These are phyloP conservation scores for Mercurialis annua DNA, from an alignment of 345 rosid genomes.

Conservation along the genomic window DNA sequence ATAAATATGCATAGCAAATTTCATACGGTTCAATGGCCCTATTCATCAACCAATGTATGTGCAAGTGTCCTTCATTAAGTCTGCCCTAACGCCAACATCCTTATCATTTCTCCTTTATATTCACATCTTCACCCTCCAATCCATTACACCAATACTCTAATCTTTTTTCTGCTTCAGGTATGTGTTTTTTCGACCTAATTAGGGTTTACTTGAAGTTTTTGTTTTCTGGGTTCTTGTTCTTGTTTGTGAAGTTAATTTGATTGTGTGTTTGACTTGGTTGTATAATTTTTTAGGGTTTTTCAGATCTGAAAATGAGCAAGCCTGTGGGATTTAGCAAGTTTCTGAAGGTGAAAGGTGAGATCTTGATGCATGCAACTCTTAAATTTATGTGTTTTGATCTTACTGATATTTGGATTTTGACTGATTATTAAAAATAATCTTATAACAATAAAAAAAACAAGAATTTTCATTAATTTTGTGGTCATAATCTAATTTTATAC, in stretches of 20 bases:
- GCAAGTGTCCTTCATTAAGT: constrained; percentile 9
- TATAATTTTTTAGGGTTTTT: not conserved
- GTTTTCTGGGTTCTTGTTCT: not conserved
- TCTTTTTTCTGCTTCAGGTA: not conserved
- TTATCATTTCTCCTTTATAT: not conserved
- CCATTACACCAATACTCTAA: not conserved
- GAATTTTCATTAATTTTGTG: no score
- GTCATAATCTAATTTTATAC: no score
- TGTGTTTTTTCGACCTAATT: not conserved
- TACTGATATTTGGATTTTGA: no score
- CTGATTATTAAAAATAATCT: no score
- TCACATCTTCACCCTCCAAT: not conserved
- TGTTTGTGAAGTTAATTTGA: not conserved
- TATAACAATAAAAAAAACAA: no score
- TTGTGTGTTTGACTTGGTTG: not conserved
- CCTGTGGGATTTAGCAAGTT: not conserved
- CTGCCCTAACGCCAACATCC: not conserved
- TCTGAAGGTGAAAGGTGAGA: constrained; percentile 2
- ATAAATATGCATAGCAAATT: not conserved
- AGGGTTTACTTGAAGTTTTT: not conserved
- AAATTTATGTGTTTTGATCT: no score
- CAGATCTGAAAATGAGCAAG: constrained; percentile 10
- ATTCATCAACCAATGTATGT: not conserved
- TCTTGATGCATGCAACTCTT: not conserved
- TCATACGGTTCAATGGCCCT: not conserved